Conservation (phyloP, 257 asterid species). For the Nicotiana knightiana region DNA sequence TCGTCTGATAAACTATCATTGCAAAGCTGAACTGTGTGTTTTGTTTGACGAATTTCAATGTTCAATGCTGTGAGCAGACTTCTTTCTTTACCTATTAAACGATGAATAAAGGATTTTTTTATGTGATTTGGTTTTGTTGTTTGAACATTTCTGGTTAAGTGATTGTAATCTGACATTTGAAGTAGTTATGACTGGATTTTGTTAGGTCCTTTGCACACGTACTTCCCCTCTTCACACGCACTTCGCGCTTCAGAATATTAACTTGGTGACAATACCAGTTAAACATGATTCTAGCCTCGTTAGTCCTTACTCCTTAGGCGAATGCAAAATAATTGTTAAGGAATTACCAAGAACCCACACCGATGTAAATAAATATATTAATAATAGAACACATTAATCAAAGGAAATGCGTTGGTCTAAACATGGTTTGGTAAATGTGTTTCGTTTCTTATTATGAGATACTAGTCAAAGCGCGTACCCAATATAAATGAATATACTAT, state of each 20-base stretch:
- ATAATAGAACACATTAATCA: not conserved
- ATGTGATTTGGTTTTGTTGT: not conserved
- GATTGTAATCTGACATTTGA: not conserved
- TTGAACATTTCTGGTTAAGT: not conserved
- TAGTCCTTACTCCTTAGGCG: not conserved
- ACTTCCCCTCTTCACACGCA: not conserved
- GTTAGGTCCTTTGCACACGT: not conserved
- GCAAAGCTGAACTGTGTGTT: not conserved
- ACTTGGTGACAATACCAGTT: not conserved
- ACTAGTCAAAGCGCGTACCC: too few species aligned
- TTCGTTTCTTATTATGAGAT: not conserved
- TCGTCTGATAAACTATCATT: conserved; percentile 4
- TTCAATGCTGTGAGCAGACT: not conserved
- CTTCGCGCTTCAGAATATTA: not conserved
- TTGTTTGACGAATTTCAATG: not conserved
- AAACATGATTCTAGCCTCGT: not conserved
- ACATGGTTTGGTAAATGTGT: not conserved
- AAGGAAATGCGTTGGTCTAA: not conserved
- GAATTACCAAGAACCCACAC: not conserved
- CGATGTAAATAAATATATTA: not conserved
- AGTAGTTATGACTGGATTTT: not conserved
- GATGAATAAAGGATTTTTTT: not conserved
- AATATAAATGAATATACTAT: too few species aligned
- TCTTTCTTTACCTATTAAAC: not conserved
- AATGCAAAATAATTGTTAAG: not conserved